Conservation (phyloP, 2,329 filamentous ascomycete species). For the Ceratocystis cacaofunesta region DNA sequence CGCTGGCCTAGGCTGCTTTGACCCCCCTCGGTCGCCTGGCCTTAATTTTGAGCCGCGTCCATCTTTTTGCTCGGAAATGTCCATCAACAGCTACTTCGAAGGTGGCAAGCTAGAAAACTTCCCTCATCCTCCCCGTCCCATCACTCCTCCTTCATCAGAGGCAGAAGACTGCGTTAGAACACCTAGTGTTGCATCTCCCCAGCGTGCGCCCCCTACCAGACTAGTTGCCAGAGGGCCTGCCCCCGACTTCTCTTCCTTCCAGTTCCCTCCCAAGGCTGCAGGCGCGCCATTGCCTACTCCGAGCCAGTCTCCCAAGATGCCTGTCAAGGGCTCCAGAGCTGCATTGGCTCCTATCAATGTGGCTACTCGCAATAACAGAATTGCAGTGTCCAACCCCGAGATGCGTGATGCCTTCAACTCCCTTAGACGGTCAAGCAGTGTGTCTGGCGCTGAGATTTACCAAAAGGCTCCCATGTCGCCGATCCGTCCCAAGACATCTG, state of each 20-base stretch:
- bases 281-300: constrained; percentile 1
- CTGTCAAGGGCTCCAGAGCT: not conserved
- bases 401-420: not conserved
- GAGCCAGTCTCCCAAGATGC: constrained; percentile 12
- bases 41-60: constrained; percentile 12
- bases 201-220: constrained; percentile 1
- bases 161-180: not conserved
- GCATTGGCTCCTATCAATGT: not conserved
- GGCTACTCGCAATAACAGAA: not conserved
- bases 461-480: constrained; percentile 1
- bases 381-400: constrained; percentile 11
- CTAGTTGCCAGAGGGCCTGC: constrained; percentile 11
- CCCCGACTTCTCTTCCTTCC: constrained; percentile 14
- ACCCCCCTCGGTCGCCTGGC: constrained; percentile 3
- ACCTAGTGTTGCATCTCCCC: not conserved
- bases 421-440: constrained; percentile 13
- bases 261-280: constrained; percentile 10
- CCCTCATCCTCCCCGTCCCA: constrained; percentile 12
- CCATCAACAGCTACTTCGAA: constrained; percentile 16
- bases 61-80: constrained; percentile 16
- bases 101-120: constrained; percentile 16
- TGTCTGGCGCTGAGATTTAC: constrained; percentile 8
- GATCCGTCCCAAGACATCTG: constrained; percentile 11
- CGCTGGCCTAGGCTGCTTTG: not conserved
- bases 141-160: constrained; percentile 8